Base-by-base conservation (phyloP, 306 rosid species). In the Cicer arietinum region DNA sequence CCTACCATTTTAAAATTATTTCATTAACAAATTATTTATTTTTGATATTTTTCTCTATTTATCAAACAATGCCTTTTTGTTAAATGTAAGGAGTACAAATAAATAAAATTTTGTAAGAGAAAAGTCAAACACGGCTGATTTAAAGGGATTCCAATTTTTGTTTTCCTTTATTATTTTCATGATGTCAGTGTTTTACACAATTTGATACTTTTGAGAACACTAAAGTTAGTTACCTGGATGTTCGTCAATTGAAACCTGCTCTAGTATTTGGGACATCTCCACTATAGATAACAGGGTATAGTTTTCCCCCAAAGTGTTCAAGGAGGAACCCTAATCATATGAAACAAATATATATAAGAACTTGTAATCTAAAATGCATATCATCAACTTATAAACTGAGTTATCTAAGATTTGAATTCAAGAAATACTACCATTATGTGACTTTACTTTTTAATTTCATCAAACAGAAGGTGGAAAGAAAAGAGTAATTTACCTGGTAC, bases 261-360 rank as follows among this genome's bases (percentile, higher is more conserved):
- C 9, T 46, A 39, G 44, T 70, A 51, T 85, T 79, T 50, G 86
- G 82, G 16, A 78, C 85, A 65, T 81, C 77, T 62, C 77, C 77
- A 20, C 51, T 82, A 25, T 71, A 59, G 6, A 85, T 65, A 8
- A 82, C 0, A 12, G 86, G 83, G 41, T 62, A 82, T 2, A 43
- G 16, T 22, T 46, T 2, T 40, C 77, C 77, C 17, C 73, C 57
- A 7, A 79, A 80, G 81, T 41, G 58, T 77, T 82, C 14, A 85
- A 0, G 1, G 86, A 73, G 22, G 10, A 2, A 66, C 89, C 86
- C 89, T 80, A 63, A 9, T 30, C 37, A 64, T 13, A 67, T 58
- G 45, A 43, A 80, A 39, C 5, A 64, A 51, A 70, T 12, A 39
- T 6, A 11, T 14, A 14, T 14, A 14, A 14, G 16, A 14, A 14